Conservation (phyloP, 306 rosid genomes). For the Lotus japonicus region DNA sequence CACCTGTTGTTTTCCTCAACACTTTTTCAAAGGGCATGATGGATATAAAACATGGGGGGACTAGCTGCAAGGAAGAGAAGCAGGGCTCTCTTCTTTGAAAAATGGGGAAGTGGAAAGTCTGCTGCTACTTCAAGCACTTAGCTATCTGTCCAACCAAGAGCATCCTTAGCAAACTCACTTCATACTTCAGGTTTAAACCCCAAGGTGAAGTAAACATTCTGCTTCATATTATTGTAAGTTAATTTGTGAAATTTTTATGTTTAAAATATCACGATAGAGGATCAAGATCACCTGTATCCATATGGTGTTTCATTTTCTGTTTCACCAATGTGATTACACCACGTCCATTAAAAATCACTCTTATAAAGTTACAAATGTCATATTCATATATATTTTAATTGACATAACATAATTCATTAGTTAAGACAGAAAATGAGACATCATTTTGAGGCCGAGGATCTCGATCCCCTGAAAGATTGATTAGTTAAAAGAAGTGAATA, state of each 20-base stretch:
- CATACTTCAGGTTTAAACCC: conserved; percentile 29
- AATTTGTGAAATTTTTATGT: not conserved
- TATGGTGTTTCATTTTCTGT: too few relatives aligned
- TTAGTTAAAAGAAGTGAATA: not conserved
- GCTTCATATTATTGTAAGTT: not conserved
- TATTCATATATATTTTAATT: too few relatives aligned
- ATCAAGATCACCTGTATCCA: too few relatives aligned
- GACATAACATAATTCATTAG: too few relatives aligned
- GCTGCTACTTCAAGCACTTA: conserved; percentile 40
- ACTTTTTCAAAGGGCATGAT: not conserved
- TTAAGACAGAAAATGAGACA: too few relatives aligned
- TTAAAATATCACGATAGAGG: too few relatives aligned
- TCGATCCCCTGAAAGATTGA: not conserved
- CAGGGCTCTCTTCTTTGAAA: conserved; percentile 13
- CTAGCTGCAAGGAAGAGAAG: not conserved
- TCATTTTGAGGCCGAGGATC: too few relatives aligned
- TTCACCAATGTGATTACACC: too few relatives aligned
- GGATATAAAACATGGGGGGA: conserved; percentile 32
- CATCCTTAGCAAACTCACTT: conserved; percentile 32
- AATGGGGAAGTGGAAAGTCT: conserved; percentile 44
- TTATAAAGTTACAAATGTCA: too few relatives aligned
- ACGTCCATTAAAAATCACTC: too few relatives aligned
- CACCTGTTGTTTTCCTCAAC: conserved; percentile 15
- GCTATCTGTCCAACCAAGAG: conserved; percentile 37
- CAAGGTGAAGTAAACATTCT: conserved; percentile 32